Evolutionary conservation across 2,329 filamentous ascomycete species (phyloP), one percentile per base, ranked within the genome.

Genomic region (Cladophialophora psammophila): DNA sequence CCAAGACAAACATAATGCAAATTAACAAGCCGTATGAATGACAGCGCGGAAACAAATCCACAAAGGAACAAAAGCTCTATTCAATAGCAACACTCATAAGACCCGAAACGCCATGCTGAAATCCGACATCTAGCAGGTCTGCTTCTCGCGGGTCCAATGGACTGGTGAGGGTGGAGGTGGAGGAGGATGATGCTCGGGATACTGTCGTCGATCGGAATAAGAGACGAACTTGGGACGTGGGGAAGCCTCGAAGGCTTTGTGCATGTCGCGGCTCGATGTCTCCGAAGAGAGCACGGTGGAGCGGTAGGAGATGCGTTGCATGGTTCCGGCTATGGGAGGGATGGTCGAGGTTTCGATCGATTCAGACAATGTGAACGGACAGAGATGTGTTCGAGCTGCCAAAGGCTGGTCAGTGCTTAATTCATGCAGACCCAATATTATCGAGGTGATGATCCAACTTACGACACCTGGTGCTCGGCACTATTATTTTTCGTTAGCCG

Each of bases 261-360:
- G 75, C 71, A 81, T 77, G 56, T 81, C 76, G 64, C 80, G 75
- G 13, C 75, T 76, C 60, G 77, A 77, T 57, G 72, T 74, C 38
- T 74, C 69, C 13, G 74, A 64, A 32, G 70, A 42, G 38, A 73
- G 69, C 40, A 72, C 69, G 13, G 71, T 69, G 15, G 71, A 70
- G 56, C 71, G 71, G 31, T 69, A 68, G 35, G 68, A 68, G 50
- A 66, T 69, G 38, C 68, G 70, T 50, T 73, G 70, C 68, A 73
- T 72, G 67, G 35, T 69, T 26, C 31, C 42, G 45, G 34, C 35
- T 57, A 32, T 40, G 15, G 15, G 26, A 35, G 50, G 32, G 31
- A 10, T 34, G n/a, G 53, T 38, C 31, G 35, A 42, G 10, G 15
- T 13, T n/a, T 8, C 13, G 40, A 42, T 42, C 15, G 1, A n/a